Conservation (phyloP, 768 basidiomycete genomes). For the Fomitopsis serialis region DNA sequence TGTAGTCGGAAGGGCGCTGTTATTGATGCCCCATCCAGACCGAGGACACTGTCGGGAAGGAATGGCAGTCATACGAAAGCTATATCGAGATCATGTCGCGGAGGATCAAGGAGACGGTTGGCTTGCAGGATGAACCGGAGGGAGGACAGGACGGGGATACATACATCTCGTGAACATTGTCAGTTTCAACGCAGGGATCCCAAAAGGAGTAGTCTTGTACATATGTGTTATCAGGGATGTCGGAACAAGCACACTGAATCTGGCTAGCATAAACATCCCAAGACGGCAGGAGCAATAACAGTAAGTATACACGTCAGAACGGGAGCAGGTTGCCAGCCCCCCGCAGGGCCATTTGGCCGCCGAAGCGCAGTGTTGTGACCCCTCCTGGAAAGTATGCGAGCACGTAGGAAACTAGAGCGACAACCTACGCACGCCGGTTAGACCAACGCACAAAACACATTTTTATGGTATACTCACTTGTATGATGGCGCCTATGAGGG, state of each 20-base stretch:
- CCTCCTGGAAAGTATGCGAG: conserved; percentile 96
- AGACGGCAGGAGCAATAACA: not conserved
- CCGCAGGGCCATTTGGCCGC: conserved; percentile 74
- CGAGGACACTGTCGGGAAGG: conserved; percentile 39
- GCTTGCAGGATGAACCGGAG: conserved; percentile 37
- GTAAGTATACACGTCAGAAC: conserved; percentile 24
- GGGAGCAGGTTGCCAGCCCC: conserved; percentile 83
- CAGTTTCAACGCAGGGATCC: too few species aligned
- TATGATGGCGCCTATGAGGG: conserved; percentile 73
- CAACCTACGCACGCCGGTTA: conserved; percentile 39
- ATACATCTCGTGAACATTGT: not conserved
- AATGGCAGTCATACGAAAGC: conserved; percentile 58
- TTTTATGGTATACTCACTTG: conserved; percentile 43
- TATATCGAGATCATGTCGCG: conserved; percentile 77
- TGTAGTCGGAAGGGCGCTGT: too few species aligned
- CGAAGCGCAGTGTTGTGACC: conserved; percentile 72
- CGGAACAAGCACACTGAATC: not conserved
- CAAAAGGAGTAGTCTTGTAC: too few species aligned
- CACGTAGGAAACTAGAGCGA: conserved; percentile 83
- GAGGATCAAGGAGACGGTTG: conserved; percentile 59
- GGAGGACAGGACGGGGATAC: not conserved
- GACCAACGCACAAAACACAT: not conserved
- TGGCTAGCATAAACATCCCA: not conserved
- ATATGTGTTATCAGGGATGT: too few species aligned
- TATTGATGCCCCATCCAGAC: too few species aligned